Base-by-base conservation (phyloP, 495 filamentous ascomycete species). In the Coniosporium apollinis region DNA sequence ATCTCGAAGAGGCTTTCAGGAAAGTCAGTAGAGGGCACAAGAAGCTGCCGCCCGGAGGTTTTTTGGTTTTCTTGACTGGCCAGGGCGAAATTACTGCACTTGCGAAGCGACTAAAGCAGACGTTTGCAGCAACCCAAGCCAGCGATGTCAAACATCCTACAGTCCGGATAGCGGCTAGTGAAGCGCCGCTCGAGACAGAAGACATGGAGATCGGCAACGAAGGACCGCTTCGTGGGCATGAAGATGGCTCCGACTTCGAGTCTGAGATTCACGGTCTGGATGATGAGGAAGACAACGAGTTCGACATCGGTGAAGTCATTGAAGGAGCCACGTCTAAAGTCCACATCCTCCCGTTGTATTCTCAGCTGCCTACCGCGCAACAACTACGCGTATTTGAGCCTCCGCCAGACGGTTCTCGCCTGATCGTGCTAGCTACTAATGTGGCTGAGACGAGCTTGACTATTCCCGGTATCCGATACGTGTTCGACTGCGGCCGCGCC, bases 361-460 rank as follows among this genome's bases (percentile, higher is more conserved):
- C 91, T 3, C 70, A 94, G 29, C 66, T 99, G n/a, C 83, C 87
- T 1, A 89, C 85, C 9, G 82, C 76, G 48, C 82, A 96, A 46
- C 91, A 96, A 54, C 65, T 94, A 42, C 75, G 67, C 42, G 84
- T 99, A n/a, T 99, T 99, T 44, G 80, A 93, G 28, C 66, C 74
- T 2, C 76, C 84, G 0, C 86, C 91, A 6, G 76, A 82, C 22
- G 79, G 78, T 25, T 80, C 82, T 7, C 74, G 91, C 3, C 68
- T 92, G 6, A 82, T 96, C 39, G 79, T 99, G 13, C 59, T 99
- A 15, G 85, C 91, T 0, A 99, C 91, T 15, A 99, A 99, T 52
- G 82, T 99, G 16, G 91, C 91, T 0, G 91, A 99, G 54, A 99
- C 91, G 3, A 84, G 77, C 66, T 63, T 99, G 38, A 99, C 91